phyloP scores from a whole-genome alignment of 2,329 filamentous ascomycete species.

The Penicillium sp. region DNA sequence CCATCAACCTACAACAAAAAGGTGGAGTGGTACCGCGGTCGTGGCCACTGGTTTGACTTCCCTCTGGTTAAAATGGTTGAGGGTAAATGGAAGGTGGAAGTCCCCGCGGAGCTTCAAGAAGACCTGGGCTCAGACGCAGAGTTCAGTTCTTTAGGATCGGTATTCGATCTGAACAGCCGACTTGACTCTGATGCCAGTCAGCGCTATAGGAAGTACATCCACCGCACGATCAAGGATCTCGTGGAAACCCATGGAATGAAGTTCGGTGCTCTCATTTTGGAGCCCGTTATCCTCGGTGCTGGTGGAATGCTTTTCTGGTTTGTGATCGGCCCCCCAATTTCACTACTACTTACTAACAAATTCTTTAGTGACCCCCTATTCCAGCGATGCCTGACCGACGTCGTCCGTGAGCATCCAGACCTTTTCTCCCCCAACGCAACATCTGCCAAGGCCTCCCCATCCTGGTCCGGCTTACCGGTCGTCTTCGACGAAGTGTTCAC shows the following conservation, averaged over 20 bases:
- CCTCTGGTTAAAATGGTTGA: conserved; percentile 67
- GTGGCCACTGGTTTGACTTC: conserved; percentile 79
- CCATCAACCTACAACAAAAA: conserved; percentile 76
- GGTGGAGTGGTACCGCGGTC: conserved; percentile 80
- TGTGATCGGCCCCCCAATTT: conserved; percentile 30
- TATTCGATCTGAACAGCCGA: conserved; percentile 61
- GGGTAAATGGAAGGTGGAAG: conserved; percentile 65
- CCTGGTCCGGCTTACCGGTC: conserved; percentile 73
- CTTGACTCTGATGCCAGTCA: conserved; percentile 46
- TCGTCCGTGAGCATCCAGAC: conserved; percentile 60
- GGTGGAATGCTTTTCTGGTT: conserved; percentile 81
- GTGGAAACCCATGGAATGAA: conserved; percentile 58
- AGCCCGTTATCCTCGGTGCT: conserved; percentile 76
- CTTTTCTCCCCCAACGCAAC: conserved; percentile 49
- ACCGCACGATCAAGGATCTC: conserved; percentile 53
- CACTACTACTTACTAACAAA: neutral
- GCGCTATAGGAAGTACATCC: conserved; percentile 63
- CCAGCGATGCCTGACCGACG: conserved; percentile 67
- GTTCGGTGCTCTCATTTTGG: conserved; percentile 76
- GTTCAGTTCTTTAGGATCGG: conserved; percentile 52
- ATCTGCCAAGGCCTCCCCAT: conserved; percentile 15
- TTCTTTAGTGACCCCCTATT: conserved; percentile 73
- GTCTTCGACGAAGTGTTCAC: conserved; percentile 89
- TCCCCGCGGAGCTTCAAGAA: conserved; percentile 51
- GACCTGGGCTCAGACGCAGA: conserved; percentile 47